Evolutionary conservation across 2,329 filamentous ascomycete genomes (phyloP), one percentile per base, ranked within the genome.

Genomic region (Penicillium sp.): DNA sequence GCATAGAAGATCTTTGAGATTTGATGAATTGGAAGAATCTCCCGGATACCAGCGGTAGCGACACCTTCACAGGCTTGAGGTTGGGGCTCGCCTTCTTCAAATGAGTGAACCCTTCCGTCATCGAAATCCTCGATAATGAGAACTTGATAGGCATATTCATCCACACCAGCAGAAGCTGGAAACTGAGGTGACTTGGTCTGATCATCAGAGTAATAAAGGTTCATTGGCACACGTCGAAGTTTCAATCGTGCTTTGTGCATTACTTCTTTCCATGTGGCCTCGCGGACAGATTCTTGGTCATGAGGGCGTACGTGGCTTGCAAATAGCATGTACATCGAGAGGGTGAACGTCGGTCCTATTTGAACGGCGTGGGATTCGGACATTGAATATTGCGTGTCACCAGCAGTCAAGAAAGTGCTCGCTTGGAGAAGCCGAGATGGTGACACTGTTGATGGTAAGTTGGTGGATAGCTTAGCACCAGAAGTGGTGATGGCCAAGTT

Each of bases 251-350:
- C 89, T 70, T 97, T 99, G 75, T 97, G 92, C 54, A 96, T 86
- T 36, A 95, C 91, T 69, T 99, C 92, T 68, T 97, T 94, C 94
- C 94, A 97, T 0, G 92, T 88, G 0, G 90, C 77, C 74, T 85
- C 72, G 74, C 88, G 67, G 59, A 85, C 62, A 62, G 82, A 73
- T 68, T 83, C 71, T 72, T 84, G 72, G 61, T 81, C 76, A 16
- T 81, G 77, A 2, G 78, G 74, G 35, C 82, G 74, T 39, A 86
- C 77, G 69, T 97, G 91, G 1, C 90, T 88, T 2, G 86, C 80
- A 64, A 97, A 99, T 0, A 97, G 81, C 91, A 97, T 96, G 71
- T 97, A 99, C 60, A 97, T 76, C 0, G 92, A 95, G 7, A 97
- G 71, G 0, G 83, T 87, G 64, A 96, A 97, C 0, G 86, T 83